Evolutionary conservation across 108 stramenopile genomes (phyloP).

Genomic region (Nannochloropsis granulata): DNA sequence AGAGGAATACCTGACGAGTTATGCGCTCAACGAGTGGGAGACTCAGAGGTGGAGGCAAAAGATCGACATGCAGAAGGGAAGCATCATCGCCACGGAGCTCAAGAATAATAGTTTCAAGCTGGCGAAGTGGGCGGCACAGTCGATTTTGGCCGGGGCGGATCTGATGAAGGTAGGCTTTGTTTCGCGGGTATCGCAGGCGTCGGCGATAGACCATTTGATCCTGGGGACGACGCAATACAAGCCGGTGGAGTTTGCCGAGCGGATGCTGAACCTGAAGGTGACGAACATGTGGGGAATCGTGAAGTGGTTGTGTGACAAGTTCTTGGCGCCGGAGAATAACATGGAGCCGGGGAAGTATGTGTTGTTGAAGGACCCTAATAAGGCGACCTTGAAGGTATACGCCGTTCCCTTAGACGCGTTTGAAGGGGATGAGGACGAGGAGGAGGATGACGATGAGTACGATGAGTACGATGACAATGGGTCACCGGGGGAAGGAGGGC

Average conservation of each 20-base stretch:
- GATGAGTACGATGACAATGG: background rate
- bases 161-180: constrained; percentile 97
- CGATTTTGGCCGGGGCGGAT: constrained; percentile 81
- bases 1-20: constrained; percentile 80
- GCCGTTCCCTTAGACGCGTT: constrained; percentile 75
- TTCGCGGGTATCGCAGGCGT: constrained; percentile 41
- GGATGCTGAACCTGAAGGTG: constrained; percentile 69
- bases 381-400: constrained; percentile 78
- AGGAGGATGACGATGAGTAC: constrained; percentile 49
- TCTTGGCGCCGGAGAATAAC: constrained; percentile 39
- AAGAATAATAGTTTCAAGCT: constrained; percentile 96
- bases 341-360: constrained; percentile 86
- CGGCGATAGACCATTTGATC: constrained; percentile 34
- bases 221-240: constrained; percentile 87
- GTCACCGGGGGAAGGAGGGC: background rate
- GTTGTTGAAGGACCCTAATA: constrained; percentile 87
- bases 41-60: constrained; percentile 57
- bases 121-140: constrained; percentile 94
- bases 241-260: constrained; percentile 86
- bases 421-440: constrained; percentile 60
- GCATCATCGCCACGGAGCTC: constrained; percentile 85
- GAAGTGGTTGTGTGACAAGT: constrained; percentile 75
- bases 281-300: constrained; percentile 95
- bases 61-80: constrained; percentile 81
- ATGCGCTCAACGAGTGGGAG: constrained; percentile 89